A percentile compares a stretch with the other conserved stretches of the same genome.
Evolutionary conservation across 352 stramenopile species (phyloP).

Genomic region (Phytophthora vignae): DNA sequence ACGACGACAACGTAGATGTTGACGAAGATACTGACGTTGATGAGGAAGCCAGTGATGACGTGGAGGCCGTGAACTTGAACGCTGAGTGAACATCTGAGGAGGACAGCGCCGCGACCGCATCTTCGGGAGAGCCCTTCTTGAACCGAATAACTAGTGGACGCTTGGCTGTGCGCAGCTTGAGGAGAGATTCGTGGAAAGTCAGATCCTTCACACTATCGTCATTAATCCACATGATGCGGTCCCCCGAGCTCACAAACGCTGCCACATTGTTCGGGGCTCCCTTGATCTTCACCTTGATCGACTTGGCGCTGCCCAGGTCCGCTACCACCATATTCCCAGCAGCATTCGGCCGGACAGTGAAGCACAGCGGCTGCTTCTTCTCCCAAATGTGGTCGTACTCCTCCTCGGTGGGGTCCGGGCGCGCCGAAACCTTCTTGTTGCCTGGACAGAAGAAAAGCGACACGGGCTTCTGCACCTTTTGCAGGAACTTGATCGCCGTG

Average conservation of each 20-base stretch:
- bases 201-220: slow-evolving; percentile 77
- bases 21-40: slow-evolving; percentile 38
- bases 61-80: slow-evolving; percentile 34
- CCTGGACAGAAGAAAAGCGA: slow-evolving; percentile 86
- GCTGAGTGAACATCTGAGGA: slow-evolving; percentile 30
- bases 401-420: slow-evolving; percentile 67
- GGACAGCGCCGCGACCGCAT: slow-evolving; percentile 39
- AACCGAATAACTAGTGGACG: slow-evolving; percentile 86
- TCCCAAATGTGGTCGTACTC: slow-evolving; percentile 91
- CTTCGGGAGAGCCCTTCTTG: slow-evolving; percentile 69
- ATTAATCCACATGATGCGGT: slow-evolving; percentile 86
- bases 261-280: slow-evolving; percentile 61
- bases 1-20: slow-evolving; percentile 24
- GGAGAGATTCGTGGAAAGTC: slow-evolving; percentile 84
- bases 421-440: slow-evolving; percentile 81
- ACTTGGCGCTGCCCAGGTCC: slow-evolving; percentile 86
- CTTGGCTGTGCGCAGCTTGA: slow-evolving; percentile 87
- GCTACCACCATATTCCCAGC: slow-evolving; percentile 80
- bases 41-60: slow-evolving; percentile 36
- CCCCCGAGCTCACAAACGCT: slow-evolving; percentile 64
- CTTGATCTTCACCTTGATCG: slow-evolving; percentile 87
- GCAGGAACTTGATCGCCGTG: slow-evolving; percentile 89
- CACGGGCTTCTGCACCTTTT: slow-evolving; percentile 88
- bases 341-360: slow-evolving; percentile 77
- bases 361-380: slow-evolving; percentile 88